phyloP scores from a whole-genome alignment of 148 eudicot genomes.

The Cornus suecica region DNA sequence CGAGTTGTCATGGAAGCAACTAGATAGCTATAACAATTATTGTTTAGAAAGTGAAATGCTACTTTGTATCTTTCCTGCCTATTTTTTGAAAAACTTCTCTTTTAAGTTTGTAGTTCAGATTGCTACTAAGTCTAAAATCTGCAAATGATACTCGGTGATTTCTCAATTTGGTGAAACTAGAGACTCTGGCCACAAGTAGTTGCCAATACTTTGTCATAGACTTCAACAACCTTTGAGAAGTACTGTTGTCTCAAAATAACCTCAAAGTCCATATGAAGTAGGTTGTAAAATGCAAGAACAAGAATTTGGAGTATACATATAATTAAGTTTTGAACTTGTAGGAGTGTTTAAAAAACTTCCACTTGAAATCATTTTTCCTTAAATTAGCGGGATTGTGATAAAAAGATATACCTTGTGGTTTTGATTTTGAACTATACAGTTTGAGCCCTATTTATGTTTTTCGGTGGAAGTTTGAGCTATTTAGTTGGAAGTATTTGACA shows the following conservation, averaged over 20 bases:
- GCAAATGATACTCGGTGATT: not conserved
- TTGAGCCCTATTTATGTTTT: too few relatives aligned
- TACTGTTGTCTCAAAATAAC: not conserved
- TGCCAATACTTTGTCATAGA: not conserved
- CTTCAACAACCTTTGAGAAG: not conserved
- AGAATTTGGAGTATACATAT: not conserved
- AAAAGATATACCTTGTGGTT: not conserved
- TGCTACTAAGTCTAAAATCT: not conserved
- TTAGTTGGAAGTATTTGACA: not conserved
- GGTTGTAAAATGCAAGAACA: too few relatives aligned
- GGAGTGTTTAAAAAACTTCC: not conserved
- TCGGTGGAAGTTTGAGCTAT: too few relatives aligned
- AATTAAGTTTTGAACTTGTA: constrained; percentile 2
- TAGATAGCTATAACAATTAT: not conserved
- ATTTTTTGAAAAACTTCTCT: not conserved
- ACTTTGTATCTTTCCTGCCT: not conserved
- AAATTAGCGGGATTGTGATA: not conserved
- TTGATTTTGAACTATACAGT: not conserved
- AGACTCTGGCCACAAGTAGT: not conserved
- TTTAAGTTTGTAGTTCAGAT: not conserved
- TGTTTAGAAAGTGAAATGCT: not conserved
- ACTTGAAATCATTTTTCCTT: not conserved
- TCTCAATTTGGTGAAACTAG: not conserved
- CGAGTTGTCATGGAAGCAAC: not conserved
- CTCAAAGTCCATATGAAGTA: not conserved